Evolutionary conservation across 2,329 filamentous ascomycete genomes (phyloP).

Genomic region (Paraphaeosphaeria minitans): DNA sequence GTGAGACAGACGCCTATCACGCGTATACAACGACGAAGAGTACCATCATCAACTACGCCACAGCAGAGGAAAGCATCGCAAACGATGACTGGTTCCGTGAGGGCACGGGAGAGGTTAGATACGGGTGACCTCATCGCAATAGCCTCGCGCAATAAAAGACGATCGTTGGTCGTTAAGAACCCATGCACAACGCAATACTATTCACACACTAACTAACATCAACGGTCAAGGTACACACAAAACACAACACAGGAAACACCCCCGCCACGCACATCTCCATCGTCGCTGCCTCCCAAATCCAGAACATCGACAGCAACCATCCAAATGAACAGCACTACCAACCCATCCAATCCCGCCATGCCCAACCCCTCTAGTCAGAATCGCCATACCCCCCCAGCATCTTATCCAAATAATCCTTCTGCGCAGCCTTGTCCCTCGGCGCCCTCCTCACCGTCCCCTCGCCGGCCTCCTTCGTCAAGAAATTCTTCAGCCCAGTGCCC

Average conservation of each 20-base stretch:
- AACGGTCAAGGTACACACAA: background rate
- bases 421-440: no score
- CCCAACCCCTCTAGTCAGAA: no score
- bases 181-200: background rate
- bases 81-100: conserved; percentile 73
- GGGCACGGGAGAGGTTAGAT: conserved; percentile 61
- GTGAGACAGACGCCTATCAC: conserved; percentile 46
- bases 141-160: background rate
- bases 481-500: no score
- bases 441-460: no score
- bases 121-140: conserved; percentile 54
- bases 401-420: no score
- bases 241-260: background rate
- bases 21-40: conserved; percentile 63
- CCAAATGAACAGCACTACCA: background rate
- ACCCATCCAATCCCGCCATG: background rate
- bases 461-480: no score
- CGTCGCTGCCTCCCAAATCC: no score
- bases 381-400: no score
- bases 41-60: conserved; percentile 71
- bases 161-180: background rate
- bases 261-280: no score
- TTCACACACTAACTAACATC: background rate
- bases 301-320: no score
- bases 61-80: conserved; percentile 56